Evolutionary conservation across 352 stramenopile species (phyloP).

Genomic region (Hyaloperonospora arabidopsidis): DNA sequence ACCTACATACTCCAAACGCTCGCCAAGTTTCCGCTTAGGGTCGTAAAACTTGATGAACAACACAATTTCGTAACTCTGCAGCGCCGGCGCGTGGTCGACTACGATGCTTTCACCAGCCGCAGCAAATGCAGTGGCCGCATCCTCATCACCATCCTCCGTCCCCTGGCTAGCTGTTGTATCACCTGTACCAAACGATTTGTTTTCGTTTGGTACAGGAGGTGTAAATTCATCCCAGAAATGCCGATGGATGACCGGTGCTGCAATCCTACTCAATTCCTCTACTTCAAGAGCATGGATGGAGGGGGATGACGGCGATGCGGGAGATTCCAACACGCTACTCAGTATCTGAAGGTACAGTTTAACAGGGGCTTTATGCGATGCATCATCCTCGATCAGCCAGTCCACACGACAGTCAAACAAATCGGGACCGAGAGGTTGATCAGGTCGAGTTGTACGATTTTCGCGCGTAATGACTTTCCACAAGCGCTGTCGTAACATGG

Average conservation of each 20-base stretch:
- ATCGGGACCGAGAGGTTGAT: conserved; percentile 43
- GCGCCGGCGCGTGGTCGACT: conserved; percentile 12
- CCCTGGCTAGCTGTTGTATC: conserved; percentile 16
- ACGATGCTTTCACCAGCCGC: conserved; percentile 7
- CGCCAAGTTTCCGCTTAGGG: conserved; percentile 38
- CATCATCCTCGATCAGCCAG: conserved; percentile 64
- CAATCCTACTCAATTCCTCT: conserved; percentile 1
- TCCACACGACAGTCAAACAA: conserved; percentile 42
- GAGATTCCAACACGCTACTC: conserved; percentile 7
- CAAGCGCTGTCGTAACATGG: conserved; percentile 53
- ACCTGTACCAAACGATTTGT: conserved; percentile 14
- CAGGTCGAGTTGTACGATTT: conserved; percentile 73
- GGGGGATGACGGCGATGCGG: conserved; percentile 15
- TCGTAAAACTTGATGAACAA: conserved; percentile 85
- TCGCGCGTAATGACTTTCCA: conserved; percentile 84
- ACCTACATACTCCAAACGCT: conserved; percentile 72
- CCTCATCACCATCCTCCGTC: conserved; percentile 17
- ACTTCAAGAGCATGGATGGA: conserved; percentile 9
- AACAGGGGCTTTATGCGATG: conserved; percentile 55
- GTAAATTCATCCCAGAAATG: conserved; percentile 63
- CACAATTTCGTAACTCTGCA: conserved; percentile 50
- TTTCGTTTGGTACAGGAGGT: conserved; percentile 25
- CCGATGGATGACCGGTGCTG: conserved; percentile 28
- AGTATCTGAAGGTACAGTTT: conserved; percentile 74
- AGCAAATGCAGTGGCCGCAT: conserved; percentile 8